Conservation (phyloP, 352 stramenopile species). For the Phytophthora pseudosyringae region DNA sequence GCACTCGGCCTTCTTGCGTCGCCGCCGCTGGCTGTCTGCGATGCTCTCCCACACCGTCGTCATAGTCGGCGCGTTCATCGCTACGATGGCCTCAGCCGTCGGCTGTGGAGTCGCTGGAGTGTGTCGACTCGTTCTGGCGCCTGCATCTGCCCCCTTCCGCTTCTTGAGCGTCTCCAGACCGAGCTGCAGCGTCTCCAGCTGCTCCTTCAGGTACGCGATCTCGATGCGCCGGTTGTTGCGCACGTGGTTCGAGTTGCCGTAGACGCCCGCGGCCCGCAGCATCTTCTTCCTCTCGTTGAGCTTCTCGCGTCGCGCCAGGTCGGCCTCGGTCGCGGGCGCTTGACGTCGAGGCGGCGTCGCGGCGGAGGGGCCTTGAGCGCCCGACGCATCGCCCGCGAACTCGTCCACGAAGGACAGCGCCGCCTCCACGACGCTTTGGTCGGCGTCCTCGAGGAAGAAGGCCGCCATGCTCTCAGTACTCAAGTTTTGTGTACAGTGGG, state of each 20-base stretch:
- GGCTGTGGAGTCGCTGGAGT: not conserved
- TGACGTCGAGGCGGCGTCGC: not conserved
- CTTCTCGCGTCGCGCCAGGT: conserved; percentile 5
- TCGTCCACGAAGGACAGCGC: conserved; percentile 39
- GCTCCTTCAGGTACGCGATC: conserved; percentile 42
- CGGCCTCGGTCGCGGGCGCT: not conserved
- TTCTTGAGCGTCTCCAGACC: conserved; percentile 33
- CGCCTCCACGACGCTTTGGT: conserved; percentile 29
- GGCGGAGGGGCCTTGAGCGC: not conserved
- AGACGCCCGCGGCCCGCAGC: conserved; percentile 23
- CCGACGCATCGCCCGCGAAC: conserved; percentile 12
- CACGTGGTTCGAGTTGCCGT: conserved; percentile 40
- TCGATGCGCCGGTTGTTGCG: conserved; percentile 47
- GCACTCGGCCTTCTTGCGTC: conserved; percentile 38
- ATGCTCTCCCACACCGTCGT: conserved; percentile 34
- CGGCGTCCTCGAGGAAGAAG: conserved; percentile 28
- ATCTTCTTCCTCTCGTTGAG: conserved; percentile 33
- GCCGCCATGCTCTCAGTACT: conserved; percentile 17
- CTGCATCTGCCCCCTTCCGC: conserved; percentile 3
- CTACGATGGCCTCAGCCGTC: conserved; percentile 10
- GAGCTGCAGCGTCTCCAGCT: conserved; percentile 43
- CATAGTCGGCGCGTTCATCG: conserved; percentile 16
- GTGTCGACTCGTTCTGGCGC: not conserved
- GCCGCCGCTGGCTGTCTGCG: conserved; percentile 34
- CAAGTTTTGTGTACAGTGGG: not conserved